These are phyloP conservation scores for Cordyceps cateniannulata DNA, from an alignment of 2,329 filamentous ascomycete species.

Conservation along the genomic window DNA sequence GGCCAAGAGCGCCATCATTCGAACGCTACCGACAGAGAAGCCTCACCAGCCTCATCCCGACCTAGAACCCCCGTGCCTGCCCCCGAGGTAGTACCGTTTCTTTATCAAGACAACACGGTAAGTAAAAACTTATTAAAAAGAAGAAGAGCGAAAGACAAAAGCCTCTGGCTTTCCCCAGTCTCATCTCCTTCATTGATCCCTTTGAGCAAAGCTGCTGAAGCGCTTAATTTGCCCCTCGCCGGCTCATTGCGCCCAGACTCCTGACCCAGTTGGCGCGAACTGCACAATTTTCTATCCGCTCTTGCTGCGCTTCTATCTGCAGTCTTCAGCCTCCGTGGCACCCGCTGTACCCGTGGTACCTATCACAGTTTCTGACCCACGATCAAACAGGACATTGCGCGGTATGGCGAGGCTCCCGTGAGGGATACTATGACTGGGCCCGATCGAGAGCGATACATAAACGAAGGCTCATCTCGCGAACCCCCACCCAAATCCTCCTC, in stretches of 20 bases:
- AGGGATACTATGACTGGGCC: conserved; percentile 62
- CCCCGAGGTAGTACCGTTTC: conserved; percentile 94
- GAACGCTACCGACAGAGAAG: conserved; percentile 64
- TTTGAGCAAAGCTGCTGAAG: not conserved
- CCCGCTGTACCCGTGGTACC: conserved; percentile 6
- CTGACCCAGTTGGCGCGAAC: conserved; percentile 7
- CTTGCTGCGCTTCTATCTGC: not conserved
- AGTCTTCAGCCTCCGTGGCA: not conserved
- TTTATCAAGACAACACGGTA: conserved; percentile 70
- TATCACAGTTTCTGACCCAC: conserved; percentile 18
- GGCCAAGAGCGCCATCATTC: conserved; percentile 78
- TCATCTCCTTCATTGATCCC: not conserved
- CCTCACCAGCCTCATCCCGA: conserved; percentile 68
- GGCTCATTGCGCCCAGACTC: conserved; percentile 5
- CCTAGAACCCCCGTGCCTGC: conserved; percentile 81
- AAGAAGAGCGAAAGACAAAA: no score
- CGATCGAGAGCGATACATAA: conserved; percentile 61
- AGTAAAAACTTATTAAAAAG: conserved; percentile 43
- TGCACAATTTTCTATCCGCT: conserved; percentile 1
- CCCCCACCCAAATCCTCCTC: conserved; percentile 56
- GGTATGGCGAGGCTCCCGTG: conserved; percentile 72
- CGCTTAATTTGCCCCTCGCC: conserved; percentile 11
- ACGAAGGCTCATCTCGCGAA: conserved; percentile 39
- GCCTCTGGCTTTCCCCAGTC: conserved; percentile 18
- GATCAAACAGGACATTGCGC: conserved; percentile 57